Base-by-base conservation (phyloP, 2,329 filamentous ascomycete genomes). In the Cladosporium oxysporum region DNA sequence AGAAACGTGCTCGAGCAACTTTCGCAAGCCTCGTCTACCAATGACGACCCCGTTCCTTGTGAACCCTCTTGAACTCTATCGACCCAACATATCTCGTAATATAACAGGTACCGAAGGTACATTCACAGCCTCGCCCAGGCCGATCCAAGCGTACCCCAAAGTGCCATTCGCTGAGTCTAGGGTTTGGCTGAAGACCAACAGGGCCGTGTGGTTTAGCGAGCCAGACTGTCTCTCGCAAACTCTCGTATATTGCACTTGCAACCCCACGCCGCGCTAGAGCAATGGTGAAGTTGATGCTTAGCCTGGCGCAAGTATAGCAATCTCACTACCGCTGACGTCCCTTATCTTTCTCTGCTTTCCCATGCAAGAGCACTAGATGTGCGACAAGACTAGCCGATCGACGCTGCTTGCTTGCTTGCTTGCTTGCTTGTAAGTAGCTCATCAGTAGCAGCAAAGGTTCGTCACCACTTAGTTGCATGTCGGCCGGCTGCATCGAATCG, bases 171-270 rank as follows among this genome's bases (percentile, higher is more conserved):
- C 59, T 26, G 59, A 47, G 55, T 33, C 59, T 37, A n/a, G 59
- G 59, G 59, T 53, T 53, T 62, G 59, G 59, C 59, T 62, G 59
- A 62, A 62, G 59, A 62, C 47, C 21, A 26, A 29, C 59, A 62
- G 59, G 59, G 47, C 26, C 57, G n/a, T 37, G 1, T 21, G 58
- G 58, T 35, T 33, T 61, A 55, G 52, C 52, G 52, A 55, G 58
- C 58, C 58, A 61, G 37, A 47, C 28, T 53, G 21, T 28, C 12
- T 53, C 59, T 52, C 23, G 44, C n/a, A 8, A 62, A 52, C 59
- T 41, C 29, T 52, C 59, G 47, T 52, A 37, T 52, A 61, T 61
- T 47, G 26, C 28, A 49, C 29, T 29, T 29, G 7, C 26, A 33
- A 33, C 59, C 59, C 59, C 59, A 62, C 59, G 59, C 59, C 59